These are phyloP conservation scores for Fusarium decemcellulare DNA, from an alignment of 2,329 filamentous ascomycete species.

Conservation along the genomic window DNA sequence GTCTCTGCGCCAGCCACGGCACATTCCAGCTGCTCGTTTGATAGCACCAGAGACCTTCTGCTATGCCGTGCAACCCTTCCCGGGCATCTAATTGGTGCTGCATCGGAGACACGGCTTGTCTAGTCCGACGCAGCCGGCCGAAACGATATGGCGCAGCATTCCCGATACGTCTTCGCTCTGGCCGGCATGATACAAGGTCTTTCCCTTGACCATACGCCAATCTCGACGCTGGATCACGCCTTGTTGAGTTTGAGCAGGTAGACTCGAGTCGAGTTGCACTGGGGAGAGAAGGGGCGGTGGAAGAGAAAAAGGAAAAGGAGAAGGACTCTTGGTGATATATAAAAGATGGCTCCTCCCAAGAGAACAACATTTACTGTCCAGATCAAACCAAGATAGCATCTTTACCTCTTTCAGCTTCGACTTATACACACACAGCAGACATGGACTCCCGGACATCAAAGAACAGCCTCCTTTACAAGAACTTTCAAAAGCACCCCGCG, in stretches of 20 bases:
- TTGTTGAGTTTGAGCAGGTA: background rate
- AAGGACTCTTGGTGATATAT: slow-evolving; percentile 3
- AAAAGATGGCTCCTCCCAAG: slow-evolving; percentile 8
- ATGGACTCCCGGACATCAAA: slow-evolving; percentile 33
- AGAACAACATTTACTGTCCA: background rate
- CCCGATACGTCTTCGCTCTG: background rate
- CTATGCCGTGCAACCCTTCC: background rate
- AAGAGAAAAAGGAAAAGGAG: too few species aligned
- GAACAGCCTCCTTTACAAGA: slow-evolving; percentile 45
- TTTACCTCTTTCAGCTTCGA: background rate
- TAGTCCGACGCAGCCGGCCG: background rate
- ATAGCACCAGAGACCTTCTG: background rate
- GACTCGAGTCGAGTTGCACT: too few species aligned
- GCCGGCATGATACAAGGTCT: too few species aligned
- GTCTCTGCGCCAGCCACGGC: background rate
- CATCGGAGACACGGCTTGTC: slow-evolving; percentile 11
- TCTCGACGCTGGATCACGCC: background rate
- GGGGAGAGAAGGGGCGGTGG: too few species aligned
- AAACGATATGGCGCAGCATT: background rate
- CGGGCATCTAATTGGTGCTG: background rate
- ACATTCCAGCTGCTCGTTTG: slow-evolving; percentile 4
- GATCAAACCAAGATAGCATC: background rate
- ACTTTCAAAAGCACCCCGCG: slow-evolving; percentile 41
- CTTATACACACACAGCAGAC: background rate
- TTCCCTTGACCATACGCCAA: background rate